Evolutionary conservation across 1,284 basidiomycete genomes (phyloP), one percentile per base, ranked within the genome.

Genomic region (Rhizoctonia solani): DNA sequence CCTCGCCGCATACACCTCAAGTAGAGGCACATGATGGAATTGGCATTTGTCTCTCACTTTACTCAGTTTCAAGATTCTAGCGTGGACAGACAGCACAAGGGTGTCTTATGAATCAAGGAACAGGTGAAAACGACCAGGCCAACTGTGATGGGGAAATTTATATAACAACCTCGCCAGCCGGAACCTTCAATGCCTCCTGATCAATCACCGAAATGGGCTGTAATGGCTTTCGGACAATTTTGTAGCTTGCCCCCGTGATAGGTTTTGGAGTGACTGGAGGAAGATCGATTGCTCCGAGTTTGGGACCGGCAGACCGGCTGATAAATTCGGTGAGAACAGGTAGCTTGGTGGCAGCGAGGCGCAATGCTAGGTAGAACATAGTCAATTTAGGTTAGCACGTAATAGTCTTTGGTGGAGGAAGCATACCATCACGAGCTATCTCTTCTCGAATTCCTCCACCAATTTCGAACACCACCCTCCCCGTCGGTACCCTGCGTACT

Each of bases 391-490:
- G 29, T 27, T 54, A n/a, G 34, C 23, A n/a, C 25, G 19, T n/a
- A 5, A 14, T 39, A 27, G 56, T 32, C 19, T 29, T 66, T 42
- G 49, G 52, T 34, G 14, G 30, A 72, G 11, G 29, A 25, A n/a
- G 34, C 84, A 68, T 72, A 95, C 95, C 92, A 76, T 97, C 93
- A 73, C 91, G 86, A 21, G 97, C 96, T 54, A 98, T 84, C 76
- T 98, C 95, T 73, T 94, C 91, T 72, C 95, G 88, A 69, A 99
- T 89, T 3, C 83, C 84, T 4, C 96, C 96, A 0, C 95, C 94
- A 72, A 99, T 88, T 76, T 99, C 97, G 72, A 99, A 93, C 23
- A 99, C 85, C 6, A 98, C 95, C 50, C 92, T 87, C 3, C 95
- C 95, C n/a, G 87, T 90, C 4, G 91, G 87, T 1, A 94, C 94